These are phyloP conservation scores for Trichoderma breve DNA, from an alignment of 2,329 filamentous ascomycete genomes.

Conservation along the genomic window DNA sequence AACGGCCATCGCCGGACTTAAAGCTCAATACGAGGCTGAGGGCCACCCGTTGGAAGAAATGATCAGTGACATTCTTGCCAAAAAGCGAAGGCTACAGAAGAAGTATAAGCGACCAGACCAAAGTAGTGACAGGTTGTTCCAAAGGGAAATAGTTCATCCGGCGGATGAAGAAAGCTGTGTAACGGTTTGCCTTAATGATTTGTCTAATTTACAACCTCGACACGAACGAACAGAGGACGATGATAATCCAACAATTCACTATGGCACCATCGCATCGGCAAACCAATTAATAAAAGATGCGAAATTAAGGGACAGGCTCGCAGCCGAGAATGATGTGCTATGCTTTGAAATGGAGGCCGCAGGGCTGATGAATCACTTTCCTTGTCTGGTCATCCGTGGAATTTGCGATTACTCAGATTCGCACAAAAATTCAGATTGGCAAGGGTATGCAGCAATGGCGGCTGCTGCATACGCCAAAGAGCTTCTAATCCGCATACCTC, in stretches of 20 bases:
- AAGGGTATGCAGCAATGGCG: constrained; percentile 34
- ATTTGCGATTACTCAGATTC: constrained; percentile 28
- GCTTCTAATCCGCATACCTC: constrained; percentile 21
- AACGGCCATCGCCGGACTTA: not conserved
- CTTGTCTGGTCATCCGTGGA: constrained; percentile 35
- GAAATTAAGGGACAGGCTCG: not conserved
- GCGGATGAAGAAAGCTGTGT: not conserved
- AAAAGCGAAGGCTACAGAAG: not conserved
- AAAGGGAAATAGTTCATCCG: not conserved
- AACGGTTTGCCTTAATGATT: not conserved
- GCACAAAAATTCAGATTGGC: constrained; percentile 29
- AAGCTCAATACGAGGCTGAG: not conserved
- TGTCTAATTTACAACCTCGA: not conserved
- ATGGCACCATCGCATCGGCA: constrained; percentile 2
- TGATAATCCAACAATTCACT: not conserved
- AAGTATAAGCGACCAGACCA: not conserved
- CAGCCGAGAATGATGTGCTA: not conserved
- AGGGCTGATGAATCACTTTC: constrained; percentile 21
- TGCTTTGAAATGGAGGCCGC: constrained; percentile 6
- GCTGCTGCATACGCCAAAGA: constrained; percentile 32
- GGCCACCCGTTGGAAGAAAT: not conserved
- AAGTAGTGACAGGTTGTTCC: not conserved
- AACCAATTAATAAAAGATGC: not conserved
- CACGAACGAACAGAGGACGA: constrained; percentile 11
- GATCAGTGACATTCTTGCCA: not conserved